Conservation (phyloP, 1,139 yeast genomes). For the Lodderomyces pseudojiufengensis region DNA sequence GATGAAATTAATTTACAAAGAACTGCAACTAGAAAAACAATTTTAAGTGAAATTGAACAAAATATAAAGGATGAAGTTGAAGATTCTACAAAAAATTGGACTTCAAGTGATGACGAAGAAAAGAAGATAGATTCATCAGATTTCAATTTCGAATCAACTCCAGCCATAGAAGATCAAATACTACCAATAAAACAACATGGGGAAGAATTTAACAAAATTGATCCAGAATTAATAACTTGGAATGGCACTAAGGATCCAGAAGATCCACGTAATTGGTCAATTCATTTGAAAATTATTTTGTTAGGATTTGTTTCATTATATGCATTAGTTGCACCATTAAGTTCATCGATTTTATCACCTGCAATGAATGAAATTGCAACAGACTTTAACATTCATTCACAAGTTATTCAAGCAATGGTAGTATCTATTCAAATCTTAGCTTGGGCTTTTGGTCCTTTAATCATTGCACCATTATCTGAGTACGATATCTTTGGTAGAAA, state of each 20-base stretch:
- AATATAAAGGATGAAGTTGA: conserved; percentile 17
- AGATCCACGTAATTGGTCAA: conserved; percentile 41
- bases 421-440: conserved; percentile 45
- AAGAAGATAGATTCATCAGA: too few relatives aligned
- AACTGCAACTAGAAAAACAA: conserved; percentile 35
- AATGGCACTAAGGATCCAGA: conserved; percentile 34
- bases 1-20: conserved; percentile 32
- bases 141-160: too few relatives aligned
- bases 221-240: conserved; percentile 46
- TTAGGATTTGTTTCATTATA: conserved; percentile 38
- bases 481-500: conserved; percentile 41
- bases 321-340: conserved; percentile 45
- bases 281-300: conserved; percentile 24
- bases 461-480: conserved; percentile 45
- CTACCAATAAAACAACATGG: conserved; percentile 34
- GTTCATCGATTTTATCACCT: conserved; percentile 45
- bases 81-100: conserved; percentile 4
- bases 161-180: conserved; percentile 18
- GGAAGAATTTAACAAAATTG: conserved; percentile 34
- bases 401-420: conserved; percentile 33
- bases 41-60: conserved; percentile 31
- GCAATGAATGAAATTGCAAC: conserved; percentile 34
- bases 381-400: conserved; percentile 32
- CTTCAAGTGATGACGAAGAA: conserved; percentile 7
- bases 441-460: conserved; percentile 46